Conservation (phyloP, 495 filamentous ascomycete genomes). For the Aspergillus hancockii region DNA sequence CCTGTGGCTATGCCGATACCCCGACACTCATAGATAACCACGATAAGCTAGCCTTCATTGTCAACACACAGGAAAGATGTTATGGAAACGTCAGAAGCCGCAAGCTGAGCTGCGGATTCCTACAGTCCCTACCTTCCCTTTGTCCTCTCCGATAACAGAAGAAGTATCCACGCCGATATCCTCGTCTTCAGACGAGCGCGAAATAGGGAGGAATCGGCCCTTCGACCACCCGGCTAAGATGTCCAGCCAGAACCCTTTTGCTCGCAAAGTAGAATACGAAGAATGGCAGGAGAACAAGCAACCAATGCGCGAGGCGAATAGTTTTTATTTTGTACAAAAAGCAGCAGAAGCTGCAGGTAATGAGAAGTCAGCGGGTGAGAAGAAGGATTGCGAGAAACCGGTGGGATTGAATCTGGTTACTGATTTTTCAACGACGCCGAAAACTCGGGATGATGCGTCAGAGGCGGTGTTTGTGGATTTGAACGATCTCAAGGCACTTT, state of each 20-base stretch:
- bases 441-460: slow-evolving; percentile 13
- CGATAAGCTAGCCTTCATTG: not conserved
- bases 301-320: not conserved
- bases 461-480: slow-evolving; percentile 37
- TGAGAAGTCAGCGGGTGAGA: slow-evolving; percentile 6
- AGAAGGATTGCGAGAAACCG: slow-evolving; percentile 39
- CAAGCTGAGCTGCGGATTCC: slow-evolving; percentile 35
- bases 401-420: slow-evolving; percentile 67
- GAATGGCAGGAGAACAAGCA: not conserved
- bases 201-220: slow-evolving; percentile 30
- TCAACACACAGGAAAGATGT: slow-evolving; percentile 24
- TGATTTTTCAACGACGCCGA: slow-evolving; percentile 35
- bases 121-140: slow-evolving; percentile 36
- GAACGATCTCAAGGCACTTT: slow-evolving; percentile 42
- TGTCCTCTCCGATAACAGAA: slow-evolving; percentile 49
- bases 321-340: not conserved
- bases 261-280: slow-evolving; percentile 14
- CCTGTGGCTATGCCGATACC: not conserved
- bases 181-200: slow-evolving; percentile 36
- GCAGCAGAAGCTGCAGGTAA: not conserved
- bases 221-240: slow-evolving; percentile 36
- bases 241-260: slow-evolving; percentile 25
- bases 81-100: slow-evolving; percentile 23
- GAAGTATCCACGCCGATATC: slow-evolving; percentile 42
- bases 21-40: not conserved